Base-by-base conservation (phyloP, 805 yeast species). In the Ogataea corticis region DNA sequence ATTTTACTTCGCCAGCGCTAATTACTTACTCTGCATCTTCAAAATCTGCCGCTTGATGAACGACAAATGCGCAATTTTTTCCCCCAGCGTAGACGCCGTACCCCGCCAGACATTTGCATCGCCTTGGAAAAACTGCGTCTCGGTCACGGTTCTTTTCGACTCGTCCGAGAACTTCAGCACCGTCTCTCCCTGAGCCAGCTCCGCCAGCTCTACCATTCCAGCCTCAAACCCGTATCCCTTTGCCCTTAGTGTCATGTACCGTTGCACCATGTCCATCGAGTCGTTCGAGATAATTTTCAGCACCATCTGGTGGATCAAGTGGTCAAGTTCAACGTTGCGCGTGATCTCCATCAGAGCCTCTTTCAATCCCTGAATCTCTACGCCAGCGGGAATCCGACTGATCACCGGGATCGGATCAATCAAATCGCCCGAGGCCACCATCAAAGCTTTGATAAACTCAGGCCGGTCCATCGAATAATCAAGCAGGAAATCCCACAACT, bases 401-500 rank as follows among this genome's bases (percentile, higher is more conserved):
- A 91, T 70, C 12, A 91, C 83, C 1, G 79, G 77, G n/a, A 82
- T 74, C 3, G 94, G 88, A 54, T 83, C 85, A 31, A 80, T 73
- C 35, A 75, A 73, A 40, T 75, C 82, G 51, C 85, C 87, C 1
- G 87, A 81, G 44, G 79, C 71, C 46, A 85, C 83, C 45, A 94
- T 73, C 38, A 92, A 69, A 6, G 86, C 85, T 49, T 80, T 79
- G 34, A 92, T 83, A 58, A 88, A 90, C n/a, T 72, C 72, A 0
- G 97, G 94, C 52, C 81, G 81, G 32, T 75, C 72, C 68, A 83
- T 74, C 16, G 96, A 82, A 61, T 82, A 80, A 16, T 79, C 82
- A 10, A 92, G 67, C 49, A 92, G 71, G 37, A 82, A 80, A 33
- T 81, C 81, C 96, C 97, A 90, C 10, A 89, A 68, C n/a, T 87